Evolutionary conservation across 257 asterid species (phyloP), one percentile per base, ranked within the genome.

Genomic region (Euphrasia confusa): DNA sequence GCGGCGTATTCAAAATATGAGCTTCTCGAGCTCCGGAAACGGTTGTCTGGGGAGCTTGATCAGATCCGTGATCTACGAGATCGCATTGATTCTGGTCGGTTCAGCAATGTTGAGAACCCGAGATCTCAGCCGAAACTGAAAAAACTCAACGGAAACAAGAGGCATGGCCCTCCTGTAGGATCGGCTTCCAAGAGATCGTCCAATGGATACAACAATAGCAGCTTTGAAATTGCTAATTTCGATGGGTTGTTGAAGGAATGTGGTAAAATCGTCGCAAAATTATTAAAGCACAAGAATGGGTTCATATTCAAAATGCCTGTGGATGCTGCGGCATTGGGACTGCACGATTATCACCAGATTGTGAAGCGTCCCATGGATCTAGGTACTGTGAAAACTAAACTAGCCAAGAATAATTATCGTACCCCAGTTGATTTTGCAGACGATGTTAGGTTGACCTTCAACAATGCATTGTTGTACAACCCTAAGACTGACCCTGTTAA

Each of bases 291-390:
- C 62, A 89, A 87, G 61, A 33, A 13, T 37, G 78, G 84, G 33
- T 80, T 82, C 79, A 44, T 85, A 26, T 93, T 93, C 78, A 85
- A 71, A 53, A 47, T 45, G 0, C 97, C 99, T 0, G 96, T 93
- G 5, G 86, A 93, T 73, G 99, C 94, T 0, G 82, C 32, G 45
- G 75, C 72, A 9, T 12, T 87, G 45, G 83, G 83, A 61, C 95
- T 87, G 69, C 95, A 80, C 60, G 99, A 93, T 82, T 93, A 89
- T 67, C 97, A 89, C 63, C 68, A 65, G 74, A 93, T 93, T 74
- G 88, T 93, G 61, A 85, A 87, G 80, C 70, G 81, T 45, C 99
- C 97, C 3, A 87, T 89, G 99, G 99, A 93, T 83, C 85, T 93
- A 50, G 97, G 99, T 2, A 85, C 97, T 21, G 97, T 89, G 4